These are phyloP conservation scores for Penicillium sp. DNA, from an alignment of 2,329 filamentous ascomycete species.

Conservation along the genomic window DNA sequence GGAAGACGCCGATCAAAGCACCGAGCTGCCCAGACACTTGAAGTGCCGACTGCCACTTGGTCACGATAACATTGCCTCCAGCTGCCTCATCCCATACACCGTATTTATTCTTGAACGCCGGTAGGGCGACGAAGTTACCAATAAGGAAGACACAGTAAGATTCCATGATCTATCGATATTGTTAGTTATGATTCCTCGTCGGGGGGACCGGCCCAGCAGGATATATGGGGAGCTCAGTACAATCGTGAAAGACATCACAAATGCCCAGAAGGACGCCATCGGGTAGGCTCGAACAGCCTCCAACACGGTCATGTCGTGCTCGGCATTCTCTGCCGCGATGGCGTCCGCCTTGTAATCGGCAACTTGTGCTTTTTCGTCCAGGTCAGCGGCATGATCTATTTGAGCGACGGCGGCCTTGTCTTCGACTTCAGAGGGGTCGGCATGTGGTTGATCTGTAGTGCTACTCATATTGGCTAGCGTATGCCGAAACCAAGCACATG, in stretches of 20 bases:
- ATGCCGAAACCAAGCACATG: too few species aligned
- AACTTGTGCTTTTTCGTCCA: constrained; percentile 20
- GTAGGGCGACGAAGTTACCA: constrained; percentile 57
- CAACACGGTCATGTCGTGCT: constrained; percentile 49
- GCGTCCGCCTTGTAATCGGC: constrained; percentile 53
- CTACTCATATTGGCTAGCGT: too few species aligned
- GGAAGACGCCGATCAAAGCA: constrained; percentile 49
- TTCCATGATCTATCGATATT: constrained; percentile 58
- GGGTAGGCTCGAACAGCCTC: constrained; percentile 54
- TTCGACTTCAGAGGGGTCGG: too few species aligned
- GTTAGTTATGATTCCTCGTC: constrained; percentile 1
- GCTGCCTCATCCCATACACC: constrained; percentile 40
- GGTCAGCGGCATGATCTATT: too few species aligned
- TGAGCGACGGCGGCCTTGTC: too few species aligned
- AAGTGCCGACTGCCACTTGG: constrained; percentile 61
- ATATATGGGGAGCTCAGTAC: constrained; percentile 37
- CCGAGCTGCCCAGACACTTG: constrained; percentile 56
- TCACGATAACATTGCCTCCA: constrained; percentile 43
- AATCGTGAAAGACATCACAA: constrained; percentile 58
- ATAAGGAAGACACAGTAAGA: constrained; percentile 64
- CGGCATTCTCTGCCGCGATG: constrained; percentile 57
- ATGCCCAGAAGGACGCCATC: constrained; percentile 56
- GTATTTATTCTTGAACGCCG: constrained; percentile 48
- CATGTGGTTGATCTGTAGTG: too few species aligned
- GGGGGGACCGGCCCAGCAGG: constrained; percentile 17